Evolutionary conservation across 371 early-diverging fungal species (phyloP).

Genomic region (Rhizopus stolonifer): DNA sequence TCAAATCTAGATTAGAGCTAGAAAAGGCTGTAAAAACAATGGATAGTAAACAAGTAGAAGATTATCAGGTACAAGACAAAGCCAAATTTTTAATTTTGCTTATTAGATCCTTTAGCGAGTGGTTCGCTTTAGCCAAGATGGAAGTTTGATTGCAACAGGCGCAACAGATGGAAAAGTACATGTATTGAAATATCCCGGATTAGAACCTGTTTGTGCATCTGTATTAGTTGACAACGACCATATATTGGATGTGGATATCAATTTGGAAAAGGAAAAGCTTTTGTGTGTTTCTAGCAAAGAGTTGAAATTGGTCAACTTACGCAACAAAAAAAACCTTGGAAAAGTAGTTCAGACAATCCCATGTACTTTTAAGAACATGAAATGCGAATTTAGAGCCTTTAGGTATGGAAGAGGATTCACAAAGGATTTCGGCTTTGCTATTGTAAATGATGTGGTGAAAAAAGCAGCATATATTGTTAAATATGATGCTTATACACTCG

Average conservation of each 20-base stretch:
- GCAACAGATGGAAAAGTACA: constrained; percentile 66
- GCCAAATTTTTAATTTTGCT: not conserved
- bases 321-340: constrained; percentile 52
- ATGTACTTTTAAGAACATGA: constrained; percentile 50
- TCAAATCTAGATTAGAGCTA: constrained; percentile 3
- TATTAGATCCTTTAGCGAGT: constrained; percentile 32
- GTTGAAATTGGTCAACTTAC: constrained; percentile 49
- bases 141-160: constrained; percentile 62
- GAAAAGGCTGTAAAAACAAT: constrained; percentile 41
- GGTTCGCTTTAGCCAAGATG: constrained; percentile 54
- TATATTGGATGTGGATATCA: constrained; percentile 66
- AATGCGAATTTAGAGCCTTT: constrained; percentile 50
- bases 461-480: constrained; percentile 30
- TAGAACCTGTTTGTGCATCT: constrained; percentile 7
- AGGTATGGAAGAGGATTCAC: constrained; percentile 53
- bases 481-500: constrained; percentile 43
- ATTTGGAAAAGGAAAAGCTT: constrained; percentile 47
- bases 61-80: constrained; percentile 56
- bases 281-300: constrained; percentile 48
- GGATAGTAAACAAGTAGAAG: constrained; percentile 40
- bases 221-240: constrained; percentile 38
- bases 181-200: constrained; percentile 56
- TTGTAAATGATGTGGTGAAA: constrained; percentile 30
- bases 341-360: constrained; percentile 57
- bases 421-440: constrained; percentile 42